Base-by-base conservation (phyloP, 2,329 filamentous ascomycete species). In the Colletotrichum scovillei region DNA sequence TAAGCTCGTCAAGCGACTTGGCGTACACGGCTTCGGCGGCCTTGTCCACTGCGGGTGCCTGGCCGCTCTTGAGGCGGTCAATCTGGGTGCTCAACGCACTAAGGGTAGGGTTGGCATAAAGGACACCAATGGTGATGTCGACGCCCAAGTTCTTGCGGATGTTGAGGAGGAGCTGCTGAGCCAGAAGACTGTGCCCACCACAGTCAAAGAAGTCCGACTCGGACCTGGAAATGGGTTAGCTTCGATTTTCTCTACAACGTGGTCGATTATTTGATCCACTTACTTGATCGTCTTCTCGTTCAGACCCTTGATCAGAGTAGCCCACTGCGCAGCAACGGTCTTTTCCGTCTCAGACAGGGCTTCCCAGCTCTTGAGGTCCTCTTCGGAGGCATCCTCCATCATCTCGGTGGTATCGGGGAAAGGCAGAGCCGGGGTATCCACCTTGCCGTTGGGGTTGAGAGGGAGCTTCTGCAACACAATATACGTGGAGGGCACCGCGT, bases 371-470 rank as follows among this genome's bases (percentile, higher is more conserved):
- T 83, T 82, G 38, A 85, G 66, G 63, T 86, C 84, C 67, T 84
- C 83, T 49, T 84, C 83, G 2, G 82, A 84, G 11, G 83, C 81
- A 30, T 85, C 84, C 74, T 84, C 81, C 80, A 26, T 81, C 81
- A 69, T 12, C 38, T 72, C 49, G 38, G 65, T 62, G 79, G 78
- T n/a, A 81, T 88, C 42, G 0, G 94, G 94, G 88, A 95, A 96
- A 0, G 94, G 94, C 67, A 97, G 84, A 1, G 91, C 91, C 24
- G 93, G 92, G 80, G 91, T 92, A 82, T 97, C 94, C 62, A 95
- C 90, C 83, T 96, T 96, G 76, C 93, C 93, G 76, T 95, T 94
- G 19, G 93, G 93, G 79, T 94, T 94, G 42, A 94, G 81, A 6
- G 92, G 92, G 78, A 94, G 88, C 56, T 90, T 88, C 69, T 88